A percentile compares a stretch with the other conserved stretches of the same genome.
phyloP scores from a whole-genome alignment of 2,329 filamentous ascomycete species.

The Thermomyces lanuginosus region DNA sequence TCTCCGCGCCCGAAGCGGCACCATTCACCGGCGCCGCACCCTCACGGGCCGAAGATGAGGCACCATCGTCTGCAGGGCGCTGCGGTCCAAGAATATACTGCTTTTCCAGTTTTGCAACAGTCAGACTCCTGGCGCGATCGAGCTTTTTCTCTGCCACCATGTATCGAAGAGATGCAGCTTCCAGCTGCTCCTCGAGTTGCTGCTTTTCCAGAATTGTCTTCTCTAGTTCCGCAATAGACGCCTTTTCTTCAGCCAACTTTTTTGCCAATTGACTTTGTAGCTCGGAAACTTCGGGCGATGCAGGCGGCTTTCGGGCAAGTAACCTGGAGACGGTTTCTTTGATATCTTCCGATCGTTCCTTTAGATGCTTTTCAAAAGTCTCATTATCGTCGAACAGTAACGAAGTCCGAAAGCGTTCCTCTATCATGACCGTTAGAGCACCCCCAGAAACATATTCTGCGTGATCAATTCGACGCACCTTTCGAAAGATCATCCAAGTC shows the following conservation, averaged over 20 bases:
- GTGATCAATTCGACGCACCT: constrained; percentile 12
- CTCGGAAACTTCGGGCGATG: constrained; percentile 52
- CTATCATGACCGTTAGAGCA: constrained; percentile 5
- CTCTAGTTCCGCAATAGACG: constrained; percentile 59
- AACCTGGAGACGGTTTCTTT: constrained; percentile 56
- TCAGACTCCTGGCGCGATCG: constrained; percentile 72
- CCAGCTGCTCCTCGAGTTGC: constrained; percentile 68
- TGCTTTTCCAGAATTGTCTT: constrained; percentile 64
- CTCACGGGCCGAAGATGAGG: constrained; percentile 33
- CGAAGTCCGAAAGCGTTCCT: constrained; percentile 33
- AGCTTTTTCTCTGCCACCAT: constrained; percentile 92
- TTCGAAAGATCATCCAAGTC: constrained; percentile 13
- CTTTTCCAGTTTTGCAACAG: constrained; percentile 82
- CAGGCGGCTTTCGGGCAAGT: constrained; percentile 31
- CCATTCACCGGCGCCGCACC: constrained; percentile 40
- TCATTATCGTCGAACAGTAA: constrained; percentile 40
- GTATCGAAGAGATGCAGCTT: constrained; percentile 76
- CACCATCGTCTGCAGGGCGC: constrained; percentile 31
- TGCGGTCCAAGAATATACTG: constrained; percentile 59
- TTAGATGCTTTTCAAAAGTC: constrained; percentile 62
- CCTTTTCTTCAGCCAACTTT: constrained; percentile 68
- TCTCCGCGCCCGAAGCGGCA: constrained; percentile 33
- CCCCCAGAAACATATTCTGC: constrained; percentile 2
- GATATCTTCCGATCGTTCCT: constrained; percentile 59
- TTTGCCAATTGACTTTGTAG: constrained; percentile 60